Conservation (phyloP, 2,329 filamentous ascomycete genomes). For the Calonectria hawksworthii region DNA sequence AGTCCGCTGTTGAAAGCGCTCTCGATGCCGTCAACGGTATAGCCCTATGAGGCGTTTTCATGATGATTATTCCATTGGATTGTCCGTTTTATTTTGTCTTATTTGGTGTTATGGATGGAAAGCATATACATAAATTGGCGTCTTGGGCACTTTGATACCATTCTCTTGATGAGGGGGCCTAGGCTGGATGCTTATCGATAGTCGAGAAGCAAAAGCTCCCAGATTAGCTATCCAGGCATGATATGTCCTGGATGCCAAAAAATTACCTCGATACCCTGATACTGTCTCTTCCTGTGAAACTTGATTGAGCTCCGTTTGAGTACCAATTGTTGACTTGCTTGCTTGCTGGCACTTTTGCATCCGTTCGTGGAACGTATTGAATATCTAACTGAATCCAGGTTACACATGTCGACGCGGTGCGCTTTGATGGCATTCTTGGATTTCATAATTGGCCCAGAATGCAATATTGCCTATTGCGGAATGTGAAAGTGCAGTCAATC, state of each 20-base stretch:
- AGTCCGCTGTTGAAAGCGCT: constrained; percentile 72
- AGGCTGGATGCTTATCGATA: constrained; percentile 36
- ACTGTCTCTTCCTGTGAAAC: background rate
- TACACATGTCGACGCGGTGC: background rate
- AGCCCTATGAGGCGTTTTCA: constrained; percentile 52
- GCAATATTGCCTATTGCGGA: background rate
- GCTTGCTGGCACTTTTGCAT: background rate
- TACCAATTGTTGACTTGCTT: background rate
- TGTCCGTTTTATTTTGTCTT: constrained; percentile 13
- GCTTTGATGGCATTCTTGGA: background rate
- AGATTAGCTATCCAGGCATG: background rate
- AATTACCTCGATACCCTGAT: background rate
- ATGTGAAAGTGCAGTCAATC: background rate
- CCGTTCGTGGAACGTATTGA: background rate
- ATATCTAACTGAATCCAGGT: background rate
- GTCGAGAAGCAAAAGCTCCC: constrained; percentile 32
- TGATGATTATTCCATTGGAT: background rate
- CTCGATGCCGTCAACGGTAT: constrained; percentile 72
- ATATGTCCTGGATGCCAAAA: background rate
- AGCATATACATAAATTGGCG: constrained; percentile 36
- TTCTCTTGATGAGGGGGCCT: constrained; percentile 38
- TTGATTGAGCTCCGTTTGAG: background rate
- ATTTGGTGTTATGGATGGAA: constrained; percentile 36
- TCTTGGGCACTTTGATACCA: constrained; percentile 46
- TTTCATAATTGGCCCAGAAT: background rate